Evolutionary conservation across 164 flowering plant genomes (phyloP), one percentile per base, ranked within the genome.

Genomic region (Chimonanthus praecox): DNA sequence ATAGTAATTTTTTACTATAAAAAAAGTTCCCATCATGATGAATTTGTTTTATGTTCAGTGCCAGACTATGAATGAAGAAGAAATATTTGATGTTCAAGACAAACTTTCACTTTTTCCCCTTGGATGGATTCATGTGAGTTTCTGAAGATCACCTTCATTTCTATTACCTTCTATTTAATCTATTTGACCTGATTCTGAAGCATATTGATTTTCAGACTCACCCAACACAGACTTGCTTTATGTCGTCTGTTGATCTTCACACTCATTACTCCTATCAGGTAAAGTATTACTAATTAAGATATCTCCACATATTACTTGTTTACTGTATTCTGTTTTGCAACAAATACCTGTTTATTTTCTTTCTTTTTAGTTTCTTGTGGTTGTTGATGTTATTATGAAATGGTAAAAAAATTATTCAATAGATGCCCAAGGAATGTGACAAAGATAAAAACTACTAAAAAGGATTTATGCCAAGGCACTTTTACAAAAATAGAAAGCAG

Each of bases 261-360:
- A 95, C 99, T 47, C 98, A 95, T 86, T 95, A 95, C 83, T 92
- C 98, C 9, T 95, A 93, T 81, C 99, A 95, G 99, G 99, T 95
- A 84, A 77, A 13, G 60, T 10, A 2, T 54, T 54, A 3, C 15
- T 54, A 33, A 9, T 51, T 50, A 33, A 33, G 33, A 33, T 33
- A 33, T 51, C 15, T 54, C 9, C 4, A 16, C n/a, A 54, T 54
- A 54, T 54, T 54, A 54, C 15, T 54, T 54, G 60, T 54, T 13
- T 54, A 54, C 4, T 33, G 33, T 33, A 33, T 33, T 33, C 33
- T 33, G 1, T 33, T 54, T 54, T 7, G 60, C 16, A 9, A 54
- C 15, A 33, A 33, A 33, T 33, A 33, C 33, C 33, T 33, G 33
- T 33, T 33, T 33, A 33, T 33, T 33, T 1, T 33, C 33, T 33